These are phyloP conservation scores for Psilocybe cubensis DNA, from an alignment of 768 basidiomycete species.

Conservation along the genomic window DNA sequence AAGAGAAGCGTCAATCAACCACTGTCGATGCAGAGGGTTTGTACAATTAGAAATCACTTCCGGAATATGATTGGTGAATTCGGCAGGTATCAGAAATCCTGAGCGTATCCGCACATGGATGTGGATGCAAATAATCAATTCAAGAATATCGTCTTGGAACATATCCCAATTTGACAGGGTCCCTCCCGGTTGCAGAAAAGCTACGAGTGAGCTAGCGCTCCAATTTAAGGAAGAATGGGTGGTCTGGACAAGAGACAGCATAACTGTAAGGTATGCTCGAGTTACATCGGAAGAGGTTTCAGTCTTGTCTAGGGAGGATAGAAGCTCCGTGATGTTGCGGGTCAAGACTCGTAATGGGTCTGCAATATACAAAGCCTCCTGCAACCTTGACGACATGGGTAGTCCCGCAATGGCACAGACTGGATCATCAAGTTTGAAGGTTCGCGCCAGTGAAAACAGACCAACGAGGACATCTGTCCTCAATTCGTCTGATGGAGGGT, in stretches of 20 bases:
- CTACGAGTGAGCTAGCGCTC: conserved; percentile 11
- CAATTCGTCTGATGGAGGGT: conserved; percentile 11
- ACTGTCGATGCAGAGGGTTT: conserved; percentile 11
- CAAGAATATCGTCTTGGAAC: conserved; percentile 6
- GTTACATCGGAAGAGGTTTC: conserved; percentile 7
- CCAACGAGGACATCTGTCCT: conserved; percentile 14
- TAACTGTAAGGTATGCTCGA: conserved; percentile 12
- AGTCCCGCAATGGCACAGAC: conserved; percentile 14
- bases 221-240: conserved; percentile 14
- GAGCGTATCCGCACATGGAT: conserved; percentile 14
- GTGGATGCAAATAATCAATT: conserved; percentile 15
- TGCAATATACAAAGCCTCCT: conserved; percentile 10
- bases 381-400: conserved; percentile 13
- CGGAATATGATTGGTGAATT: conserved; percentile 5
- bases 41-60: conserved; percentile 14
- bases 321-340: conserved; percentile 12
- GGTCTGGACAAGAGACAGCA: conserved; percentile 15
- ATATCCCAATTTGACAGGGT: conserved; percentile 7
- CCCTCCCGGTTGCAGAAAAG: conserved; percentile 7
- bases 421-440: conserved; percentile 10
- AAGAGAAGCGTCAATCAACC: conserved; percentile 9
- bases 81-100: conserved; percentile 7
- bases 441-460: conserved; percentile 14
- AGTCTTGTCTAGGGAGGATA: conserved; percentile 4
- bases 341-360: conserved; percentile 14